phyloP scores from a whole-genome alignment of 805 yeast species.

The Candida rishiriensis region DNA sequence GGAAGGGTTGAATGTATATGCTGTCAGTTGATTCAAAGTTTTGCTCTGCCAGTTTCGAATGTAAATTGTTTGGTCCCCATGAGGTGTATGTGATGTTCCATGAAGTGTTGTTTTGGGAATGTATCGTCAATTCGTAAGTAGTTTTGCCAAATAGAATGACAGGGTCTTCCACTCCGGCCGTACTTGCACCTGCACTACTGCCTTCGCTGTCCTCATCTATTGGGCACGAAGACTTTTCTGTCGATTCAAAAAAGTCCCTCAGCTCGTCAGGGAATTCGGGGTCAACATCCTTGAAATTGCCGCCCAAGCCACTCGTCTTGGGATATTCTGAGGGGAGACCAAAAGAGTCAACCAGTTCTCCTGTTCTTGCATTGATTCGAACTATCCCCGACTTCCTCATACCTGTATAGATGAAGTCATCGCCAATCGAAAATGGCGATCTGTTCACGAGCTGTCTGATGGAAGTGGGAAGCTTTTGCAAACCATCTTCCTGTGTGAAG shows the following conservation, averaged over 20 bases:
- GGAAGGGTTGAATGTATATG: constrained; percentile 77
- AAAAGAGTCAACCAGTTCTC: constrained; percentile 64
- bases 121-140: constrained; percentile 69
- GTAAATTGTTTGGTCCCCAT: constrained; percentile 91
- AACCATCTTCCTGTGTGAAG: constrained; percentile 69
- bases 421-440: constrained; percentile 81
- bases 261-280: constrained; percentile 5
- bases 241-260: constrained; percentile 2
- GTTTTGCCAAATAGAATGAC: constrained; percentile 64
- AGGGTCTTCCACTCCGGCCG: constrained; percentile 14
- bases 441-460: constrained; percentile 72
- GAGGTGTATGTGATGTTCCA: constrained; percentile 86
- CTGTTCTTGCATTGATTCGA: constrained; percentile 68
- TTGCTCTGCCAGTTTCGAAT: constrained; percentile 45
- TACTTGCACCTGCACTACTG: not conserved
- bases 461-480: constrained; percentile 77
- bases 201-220: constrained; percentile 7
- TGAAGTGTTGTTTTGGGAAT: constrained; percentile 60
- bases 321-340: constrained; percentile 30
- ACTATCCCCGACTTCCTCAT: constrained; percentile 69
- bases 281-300: not conserved
- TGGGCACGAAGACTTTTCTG: constrained; percentile 7
- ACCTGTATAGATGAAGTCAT: constrained; percentile 87
- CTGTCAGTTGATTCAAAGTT: constrained; percentile 61
- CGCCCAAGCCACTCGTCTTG: not conserved